Percentiles rank a stretch among this genome's conserved stretches.
Conservation (phyloP, 2,329 filamentous ascomycete species). For the Fusarium gaditjirri region DNA sequence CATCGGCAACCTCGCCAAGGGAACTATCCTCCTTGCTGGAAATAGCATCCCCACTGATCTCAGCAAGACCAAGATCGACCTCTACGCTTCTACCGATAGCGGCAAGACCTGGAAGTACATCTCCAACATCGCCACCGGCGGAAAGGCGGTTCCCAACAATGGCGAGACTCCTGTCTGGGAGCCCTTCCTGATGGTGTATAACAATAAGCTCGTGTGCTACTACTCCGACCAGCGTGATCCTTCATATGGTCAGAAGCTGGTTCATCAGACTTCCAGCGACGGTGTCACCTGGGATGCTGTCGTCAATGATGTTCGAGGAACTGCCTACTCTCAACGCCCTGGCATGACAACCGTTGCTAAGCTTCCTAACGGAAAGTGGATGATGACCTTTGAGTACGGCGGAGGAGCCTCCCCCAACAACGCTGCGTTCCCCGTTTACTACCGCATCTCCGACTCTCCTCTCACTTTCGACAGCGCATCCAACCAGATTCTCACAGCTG, state of each 20-base stretch:
- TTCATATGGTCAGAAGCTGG: conserved; percentile 51
- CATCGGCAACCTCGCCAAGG: conserved; percentile 64
- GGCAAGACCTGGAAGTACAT: conserved; percentile 24
- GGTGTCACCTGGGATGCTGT: conserved; percentile 68
- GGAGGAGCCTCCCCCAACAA: not conserved
- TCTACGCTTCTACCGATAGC: conserved; percentile 16
- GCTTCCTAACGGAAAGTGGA: conserved; percentile 7
- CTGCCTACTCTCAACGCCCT: not conserved
- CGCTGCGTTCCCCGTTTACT: conserved; percentile 3
- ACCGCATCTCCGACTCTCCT: conserved; percentile 21
- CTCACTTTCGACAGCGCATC: not conserved
- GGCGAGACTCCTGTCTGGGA: conserved; percentile 27
- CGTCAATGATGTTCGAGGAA: conserved; percentile 68
- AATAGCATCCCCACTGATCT: not conserved
- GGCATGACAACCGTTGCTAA: conserved; percentile 25
- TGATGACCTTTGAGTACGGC: conserved; percentile 25
- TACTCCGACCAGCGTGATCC: conserved; percentile 23
- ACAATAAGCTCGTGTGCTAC: conserved; percentile 16
- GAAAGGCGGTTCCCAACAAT: not conserved
- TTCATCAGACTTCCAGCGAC: conserved; percentile 69
- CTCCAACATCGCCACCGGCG: conserved; percentile 19
- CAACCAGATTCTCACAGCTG: not conserved
- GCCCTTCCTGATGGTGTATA: conserved; percentile 20
- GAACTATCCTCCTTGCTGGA: conserved; percentile 27
- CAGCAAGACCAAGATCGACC: conserved; percentile 19